Percentiles rank a stretch among this genome's conserved stretches.
Conservation (phyloP, 148 eudicot genomes). For the Spergularia bocconei region DNA sequence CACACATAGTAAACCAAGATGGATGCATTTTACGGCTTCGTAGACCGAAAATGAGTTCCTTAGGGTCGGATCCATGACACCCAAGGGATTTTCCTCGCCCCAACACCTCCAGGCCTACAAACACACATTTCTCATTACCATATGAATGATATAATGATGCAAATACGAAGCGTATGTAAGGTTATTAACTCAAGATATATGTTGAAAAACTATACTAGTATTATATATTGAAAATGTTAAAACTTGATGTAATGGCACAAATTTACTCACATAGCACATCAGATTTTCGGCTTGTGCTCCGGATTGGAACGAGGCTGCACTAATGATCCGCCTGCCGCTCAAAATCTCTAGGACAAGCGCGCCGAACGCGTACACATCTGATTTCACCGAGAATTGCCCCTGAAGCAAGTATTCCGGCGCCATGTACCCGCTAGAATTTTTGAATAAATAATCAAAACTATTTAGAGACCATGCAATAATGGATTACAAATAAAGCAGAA, state of each 20-base stretch:
- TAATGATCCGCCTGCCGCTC: conserved; percentile 2
- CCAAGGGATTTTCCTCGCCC: conserved; percentile 13
- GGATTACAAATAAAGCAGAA: too few relatives aligned
- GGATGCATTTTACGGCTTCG: conserved; percentile 22
- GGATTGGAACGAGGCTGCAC: not conserved
- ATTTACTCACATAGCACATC: conserved; percentile 2
- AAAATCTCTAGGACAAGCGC: conserved; percentile 20
- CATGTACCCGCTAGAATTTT: conserved; percentile 16
- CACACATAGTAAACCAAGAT: conserved; percentile 12
- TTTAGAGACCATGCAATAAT: too few relatives aligned
- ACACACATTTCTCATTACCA: too few relatives aligned
- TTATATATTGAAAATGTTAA: too few relatives aligned
- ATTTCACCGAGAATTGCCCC: conserved; percentile 6
- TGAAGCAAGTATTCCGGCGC: conserved; percentile 14
- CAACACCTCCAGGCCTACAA: conserved; percentile 21
- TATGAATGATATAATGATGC: too few relatives aligned
- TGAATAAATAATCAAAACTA: too few relatives aligned
- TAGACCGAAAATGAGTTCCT: not conserved
- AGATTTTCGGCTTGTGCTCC: not conserved
- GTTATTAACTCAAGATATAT: too few relatives aligned
- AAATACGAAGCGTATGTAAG: too few relatives aligned
- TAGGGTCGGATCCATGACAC: conserved; percentile 9
- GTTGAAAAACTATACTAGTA: too few relatives aligned
- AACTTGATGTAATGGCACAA: too few relatives aligned
- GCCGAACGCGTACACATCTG: conserved; percentile 19